phyloP scores from a whole-genome alignment of 768 basidiomycete genomes.

The Termitomyces sp. region DNA sequence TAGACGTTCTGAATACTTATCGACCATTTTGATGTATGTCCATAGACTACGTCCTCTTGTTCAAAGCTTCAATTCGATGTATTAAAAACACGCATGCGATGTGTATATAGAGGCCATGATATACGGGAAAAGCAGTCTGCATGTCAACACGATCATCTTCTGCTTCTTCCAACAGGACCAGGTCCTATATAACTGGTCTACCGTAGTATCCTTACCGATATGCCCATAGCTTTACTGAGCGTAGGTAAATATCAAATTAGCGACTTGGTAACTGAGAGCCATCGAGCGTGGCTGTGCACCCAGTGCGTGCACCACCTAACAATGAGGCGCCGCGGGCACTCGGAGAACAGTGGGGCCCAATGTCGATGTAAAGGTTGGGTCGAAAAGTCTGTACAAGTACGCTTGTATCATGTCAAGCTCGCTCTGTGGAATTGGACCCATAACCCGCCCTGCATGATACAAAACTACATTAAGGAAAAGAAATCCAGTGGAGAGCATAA shows the following conservation, averaged over 20 bases:
- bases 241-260: too few species aligned
- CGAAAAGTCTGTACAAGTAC: too few species aligned
- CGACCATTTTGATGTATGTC: neutral
- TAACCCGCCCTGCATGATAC: slow-evolving; percentile 42
- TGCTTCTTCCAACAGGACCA: neutral
- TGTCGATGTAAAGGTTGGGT: neutral
- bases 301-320: too few species aligned
- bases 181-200: neutral
- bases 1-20: neutral
- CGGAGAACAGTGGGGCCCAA: too few species aligned
- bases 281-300: neutral
- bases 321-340: neutral
- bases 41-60: neutral
- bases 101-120: neutral
- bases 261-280: too few species aligned
- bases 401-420: neutral
- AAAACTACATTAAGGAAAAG: neutral
- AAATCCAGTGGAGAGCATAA: neutral
- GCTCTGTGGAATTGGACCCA: slow-evolving; percentile 47
- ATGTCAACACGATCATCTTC: neutral
- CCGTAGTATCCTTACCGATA: too few species aligned
- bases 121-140: neutral
- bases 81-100: neutral
- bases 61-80: neutral
- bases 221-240: too few species aligned